Conservation (phyloP, 148 eudicot species). For the Chenopodium berlandieri region DNA sequence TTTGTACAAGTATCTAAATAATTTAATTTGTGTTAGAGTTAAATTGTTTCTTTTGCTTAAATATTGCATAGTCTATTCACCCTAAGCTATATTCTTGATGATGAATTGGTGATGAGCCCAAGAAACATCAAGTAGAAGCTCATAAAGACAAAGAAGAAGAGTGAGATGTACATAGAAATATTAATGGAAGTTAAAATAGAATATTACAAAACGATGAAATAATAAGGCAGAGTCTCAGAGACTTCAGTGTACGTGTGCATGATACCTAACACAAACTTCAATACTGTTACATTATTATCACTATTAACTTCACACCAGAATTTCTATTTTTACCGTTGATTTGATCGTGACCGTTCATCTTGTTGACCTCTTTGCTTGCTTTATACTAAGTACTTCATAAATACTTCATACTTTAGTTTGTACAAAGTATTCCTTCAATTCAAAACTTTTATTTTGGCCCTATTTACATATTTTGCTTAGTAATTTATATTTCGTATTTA, state of each 20-base stretch:
- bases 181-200: neutral
- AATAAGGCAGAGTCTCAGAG: neutral
- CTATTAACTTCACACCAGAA: conserved; percentile 4
- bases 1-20: too few species aligned
- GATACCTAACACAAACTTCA: conserved; percentile 8
- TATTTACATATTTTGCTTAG: too few species aligned
- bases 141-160: neutral
- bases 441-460: too few species aligned
- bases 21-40: too few species aligned
- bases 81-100: too few species aligned
- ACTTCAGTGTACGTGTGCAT: conserved; percentile 17
- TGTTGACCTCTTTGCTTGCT: conserved; percentile 1
- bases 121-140: neutral
- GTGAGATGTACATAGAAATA: neutral
- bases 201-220: conserved; percentile 2
- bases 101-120: neutral
- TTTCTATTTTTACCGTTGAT: conserved; percentile 11
- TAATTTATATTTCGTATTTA: too few species aligned
- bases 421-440: too few species aligned
- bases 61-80: too few species aligned
- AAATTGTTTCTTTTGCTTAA: too few species aligned
- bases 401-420: too few species aligned
- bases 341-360: conserved; percentile 8
- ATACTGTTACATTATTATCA: neutral
- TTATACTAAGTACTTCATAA: too few species aligned